Evolutionary conservation across 352 stramenopile genomes (phyloP), one percentile per base, ranked within the genome.

Genomic region (Peronospora destructor): DNA sequence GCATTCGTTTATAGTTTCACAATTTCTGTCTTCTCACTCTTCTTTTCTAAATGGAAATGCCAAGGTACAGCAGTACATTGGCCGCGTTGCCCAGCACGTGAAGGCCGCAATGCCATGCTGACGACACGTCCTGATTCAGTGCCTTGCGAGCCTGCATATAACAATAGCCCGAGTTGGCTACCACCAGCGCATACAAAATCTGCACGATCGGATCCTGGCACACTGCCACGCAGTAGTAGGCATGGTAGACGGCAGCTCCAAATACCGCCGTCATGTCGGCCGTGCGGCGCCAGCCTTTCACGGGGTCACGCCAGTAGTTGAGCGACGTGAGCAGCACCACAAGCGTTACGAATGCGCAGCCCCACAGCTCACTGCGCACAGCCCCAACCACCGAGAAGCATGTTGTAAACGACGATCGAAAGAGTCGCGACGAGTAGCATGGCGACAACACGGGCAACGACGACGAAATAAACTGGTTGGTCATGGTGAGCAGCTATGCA

Each of bases 301-400:
- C 67, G 3, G 80, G 80, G 38, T 87, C 45, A 29, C 77, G 80
- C 80, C 77, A 91, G 62, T 88, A 91, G 70, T 91, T 89, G 65
- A 91, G 68, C 54, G 80, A 91, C 57, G 80, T 91, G 49, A 87
- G 59, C 41, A 89, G 65, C 50, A 91, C 77, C 36, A 89, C 45
- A 23, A 85, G 63, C 48, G 77, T 73, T 50, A 82, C 59, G 13
- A 61, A 61, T 1, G 75, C 71, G 57, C 80, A 91, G 30, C 51
- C 63, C 75, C 76, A 91, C 34, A 89, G 65, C 58, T 84, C 61
- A 45, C 76, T 61, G 14, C 55, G 59, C 32, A 68, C 56, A 7
- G 80, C 76, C 25, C 72, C 47, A 6, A 56, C 45, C 19, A 91
- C 76, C 13, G 77, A 91, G 51, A 78, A 67, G 49, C 65, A 77